These are phyloP conservation scores for Peniophora sp. DNA, from an alignment of 1,284 basidiomycete genomes.

Conservation along the genomic window DNA sequence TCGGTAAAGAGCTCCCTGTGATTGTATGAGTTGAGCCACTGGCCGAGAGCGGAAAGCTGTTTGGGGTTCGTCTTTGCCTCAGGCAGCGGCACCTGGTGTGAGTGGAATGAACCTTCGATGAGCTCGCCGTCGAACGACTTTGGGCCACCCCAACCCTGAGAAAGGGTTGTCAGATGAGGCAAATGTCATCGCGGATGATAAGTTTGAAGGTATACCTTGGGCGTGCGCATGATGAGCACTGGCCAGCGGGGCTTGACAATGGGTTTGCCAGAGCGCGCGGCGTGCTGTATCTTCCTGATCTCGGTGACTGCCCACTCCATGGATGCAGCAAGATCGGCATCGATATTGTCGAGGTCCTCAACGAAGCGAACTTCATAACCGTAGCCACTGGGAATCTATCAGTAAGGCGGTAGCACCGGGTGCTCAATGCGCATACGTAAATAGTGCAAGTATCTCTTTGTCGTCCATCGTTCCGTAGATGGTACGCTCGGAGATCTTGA, in stretches of 20 bases:
- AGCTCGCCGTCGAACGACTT: slow-evolving; percentile 56
- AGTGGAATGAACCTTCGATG: slow-evolving; percentile 71
- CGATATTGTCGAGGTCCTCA: slow-evolving; percentile 58
- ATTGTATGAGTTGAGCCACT: slow-evolving; percentile 66
- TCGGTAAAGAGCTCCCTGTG: slow-evolving; percentile 55
- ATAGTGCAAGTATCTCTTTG: slow-evolving; percentile 66
- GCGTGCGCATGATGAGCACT: slow-evolving; percentile 74
- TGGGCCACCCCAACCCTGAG: slow-evolving; percentile 60
- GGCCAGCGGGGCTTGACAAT: slow-evolving; percentile 85
- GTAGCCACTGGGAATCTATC: slow-evolving; percentile 45
- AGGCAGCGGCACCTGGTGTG: slow-evolving; percentile 80
- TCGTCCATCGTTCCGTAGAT: slow-evolving; percentile 89
- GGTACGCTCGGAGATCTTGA: slow-evolving; percentile 85
- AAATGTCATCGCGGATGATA: too few species aligned
- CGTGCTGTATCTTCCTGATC: slow-evolving; percentile 71
- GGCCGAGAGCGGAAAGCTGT: slow-evolving; percentile 55
- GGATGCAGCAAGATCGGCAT: slow-evolving; percentile 68
- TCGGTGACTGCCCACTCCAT: slow-evolving; percentile 79
- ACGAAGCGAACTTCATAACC: slow-evolving; percentile 86
- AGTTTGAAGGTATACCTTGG: slow-evolving; percentile 40
- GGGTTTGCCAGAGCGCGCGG: slow-evolving; percentile 68
- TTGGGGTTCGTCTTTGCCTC: slow-evolving; percentile 53
- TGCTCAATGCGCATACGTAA: slow-evolving; percentile 38
- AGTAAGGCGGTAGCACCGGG: slow-evolving; percentile 1
- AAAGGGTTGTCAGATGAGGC: background rate